Percentiles rank a stretch among this genome's conserved stretches.
Evolutionary conservation across 2,329 filamentous ascomycete genomes (phyloP).

Genomic region (Stemphylium beticola): DNA sequence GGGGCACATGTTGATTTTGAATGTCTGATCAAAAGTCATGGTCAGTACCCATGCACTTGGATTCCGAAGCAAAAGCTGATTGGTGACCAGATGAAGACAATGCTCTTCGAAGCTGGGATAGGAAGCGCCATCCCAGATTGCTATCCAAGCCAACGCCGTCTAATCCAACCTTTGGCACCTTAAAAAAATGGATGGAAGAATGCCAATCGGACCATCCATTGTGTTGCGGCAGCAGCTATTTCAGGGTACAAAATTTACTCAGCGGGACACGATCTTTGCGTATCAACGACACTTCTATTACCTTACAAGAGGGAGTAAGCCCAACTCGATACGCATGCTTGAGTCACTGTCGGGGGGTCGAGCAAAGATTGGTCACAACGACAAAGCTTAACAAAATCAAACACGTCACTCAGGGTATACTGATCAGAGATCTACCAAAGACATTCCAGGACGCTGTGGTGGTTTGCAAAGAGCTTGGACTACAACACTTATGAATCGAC

Average conservation of each 20-base stretch:
- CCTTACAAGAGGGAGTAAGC: not conserved
- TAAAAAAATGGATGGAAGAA: not conserved
- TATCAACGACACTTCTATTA: not conserved
- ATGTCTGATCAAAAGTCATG: not conserved
- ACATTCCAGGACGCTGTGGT: not conserved
- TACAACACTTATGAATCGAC: conserved; percentile 3
- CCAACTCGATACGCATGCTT: not conserved
- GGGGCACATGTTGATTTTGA: not conserved
- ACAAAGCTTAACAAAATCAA: not conserved
- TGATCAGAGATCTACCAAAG: not conserved
- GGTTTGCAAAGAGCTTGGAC: not conserved
- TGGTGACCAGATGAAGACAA: not conserved
- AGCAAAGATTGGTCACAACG: not conserved
- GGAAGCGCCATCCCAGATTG: not conserved
- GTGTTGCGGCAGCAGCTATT: not conserved
- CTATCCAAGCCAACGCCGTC: not conserved
- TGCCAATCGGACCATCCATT: not conserved
- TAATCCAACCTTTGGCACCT: not conserved
- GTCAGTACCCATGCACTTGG: not conserved
- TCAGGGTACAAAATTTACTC: not conserved
- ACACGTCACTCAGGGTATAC: not conserved
- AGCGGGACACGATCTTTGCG: not conserved
- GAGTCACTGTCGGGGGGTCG: not conserved
- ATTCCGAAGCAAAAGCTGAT: not conserved
- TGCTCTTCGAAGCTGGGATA: not conserved